These are phyloP conservation scores for Stropharia rugosoannulata DNA, from an alignment of 768 basidiomycete species.

Conservation along the genomic window DNA sequence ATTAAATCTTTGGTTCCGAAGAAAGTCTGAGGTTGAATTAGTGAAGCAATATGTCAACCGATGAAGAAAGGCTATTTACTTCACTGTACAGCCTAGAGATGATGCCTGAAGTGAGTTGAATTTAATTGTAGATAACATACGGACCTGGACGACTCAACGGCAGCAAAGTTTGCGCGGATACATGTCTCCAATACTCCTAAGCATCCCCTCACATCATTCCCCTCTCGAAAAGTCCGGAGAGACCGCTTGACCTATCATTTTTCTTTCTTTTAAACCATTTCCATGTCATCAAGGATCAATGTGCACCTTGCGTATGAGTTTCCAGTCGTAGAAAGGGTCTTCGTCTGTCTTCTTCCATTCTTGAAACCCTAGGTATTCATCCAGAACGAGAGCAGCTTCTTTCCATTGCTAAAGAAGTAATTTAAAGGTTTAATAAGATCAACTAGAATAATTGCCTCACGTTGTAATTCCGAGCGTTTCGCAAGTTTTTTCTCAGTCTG, in stretches of 20 bases:
- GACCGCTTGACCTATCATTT: slow-evolving; percentile 65
- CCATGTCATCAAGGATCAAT: neutral
- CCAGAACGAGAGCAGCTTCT: slow-evolving; percentile 71
- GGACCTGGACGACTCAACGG: slow-evolving; percentile 80
- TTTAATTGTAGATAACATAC: neutral
- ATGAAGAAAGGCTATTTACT: slow-evolving; percentile 47
- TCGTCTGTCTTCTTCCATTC: slow-evolving; percentile 90
- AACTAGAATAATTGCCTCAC: slow-evolving; percentile 30
- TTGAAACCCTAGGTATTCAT: slow-evolving; percentile 80
- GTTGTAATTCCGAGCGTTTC: slow-evolving; percentile 73
- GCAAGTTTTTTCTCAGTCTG: slow-evolving; percentile 67
- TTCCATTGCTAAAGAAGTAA: slow-evolving; percentile 76
- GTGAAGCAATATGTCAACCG: neutral
- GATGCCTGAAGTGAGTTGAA: too few species aligned
- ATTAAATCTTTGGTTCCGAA: slow-evolving; percentile 88
- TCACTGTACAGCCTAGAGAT: slow-evolving; percentile 80
- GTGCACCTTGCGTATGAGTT: slow-evolving; percentile 71
- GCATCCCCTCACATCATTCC: slow-evolving; percentile 80
- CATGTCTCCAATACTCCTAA: slow-evolving; percentile 91
- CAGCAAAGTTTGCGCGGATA: slow-evolving; percentile 90
- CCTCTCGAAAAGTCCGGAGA: slow-evolving; percentile 65
- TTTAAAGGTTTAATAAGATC: neutral
- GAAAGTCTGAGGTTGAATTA: slow-evolving; percentile 62
- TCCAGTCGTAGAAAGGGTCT: slow-evolving; percentile 91
- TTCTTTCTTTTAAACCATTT: neutral